Evolutionary conservation across 225 moss, liverwort and hornwort genomes (phyloP).

Genomic region (Rhytidiadelphus loreus): DNA sequence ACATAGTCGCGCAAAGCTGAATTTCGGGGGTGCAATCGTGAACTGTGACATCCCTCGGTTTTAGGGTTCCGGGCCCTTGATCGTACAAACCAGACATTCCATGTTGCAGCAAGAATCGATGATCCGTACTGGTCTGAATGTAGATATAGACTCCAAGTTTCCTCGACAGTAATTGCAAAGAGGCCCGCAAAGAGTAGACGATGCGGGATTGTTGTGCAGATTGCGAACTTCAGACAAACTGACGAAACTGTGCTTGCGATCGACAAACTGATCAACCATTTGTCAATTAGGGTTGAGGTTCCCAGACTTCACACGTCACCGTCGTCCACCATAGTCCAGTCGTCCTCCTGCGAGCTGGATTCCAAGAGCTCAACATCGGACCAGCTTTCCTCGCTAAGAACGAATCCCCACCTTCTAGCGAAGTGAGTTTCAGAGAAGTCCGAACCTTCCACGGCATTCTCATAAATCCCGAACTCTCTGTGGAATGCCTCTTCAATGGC

Average conservation of each 20-base stretch:
- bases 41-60: not conserved
- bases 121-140: not conserved
- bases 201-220: too few relatives aligned
- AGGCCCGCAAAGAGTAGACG: too few relatives aligned
- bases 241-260: too few relatives aligned
- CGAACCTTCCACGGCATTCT: not conserved
- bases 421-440: not conserved
- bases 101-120: not conserved
- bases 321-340: not conserved
- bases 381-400: slow-evolving; percentile 13
- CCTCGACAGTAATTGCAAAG: too few relatives aligned
- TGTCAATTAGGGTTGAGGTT: not conserved
- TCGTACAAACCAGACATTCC: not conserved
- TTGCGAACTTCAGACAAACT: too few relatives aligned
- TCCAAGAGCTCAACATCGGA: slow-evolving; percentile 1
- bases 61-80: not conserved
- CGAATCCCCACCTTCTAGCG: not conserved
- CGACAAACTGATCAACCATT: too few relatives aligned
- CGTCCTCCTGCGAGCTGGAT: not conserved
- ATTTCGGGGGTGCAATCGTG: not conserved
- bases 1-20: not conserved
- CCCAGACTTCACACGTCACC: not conserved
- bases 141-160: too few relatives aligned
- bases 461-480: not conserved
- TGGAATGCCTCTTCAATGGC: not conserved